phyloP scores from a whole-genome alignment of 495 filamentous ascomycete species.

The Daldinia vernicosa region DNA sequence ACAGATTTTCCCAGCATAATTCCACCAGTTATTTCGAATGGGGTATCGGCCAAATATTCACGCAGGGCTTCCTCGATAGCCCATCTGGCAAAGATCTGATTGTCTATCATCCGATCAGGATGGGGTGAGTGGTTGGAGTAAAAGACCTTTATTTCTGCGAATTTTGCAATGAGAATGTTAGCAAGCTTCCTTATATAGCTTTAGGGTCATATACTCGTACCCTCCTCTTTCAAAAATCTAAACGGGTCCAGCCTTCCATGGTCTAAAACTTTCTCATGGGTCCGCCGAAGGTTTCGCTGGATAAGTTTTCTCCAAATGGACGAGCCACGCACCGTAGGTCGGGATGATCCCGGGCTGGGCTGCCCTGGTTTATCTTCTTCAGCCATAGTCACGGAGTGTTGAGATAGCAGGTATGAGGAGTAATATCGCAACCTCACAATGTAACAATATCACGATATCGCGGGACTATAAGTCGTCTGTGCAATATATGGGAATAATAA shows the following conservation, averaged over 20 bases:
- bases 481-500: neutral
- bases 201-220: neutral
- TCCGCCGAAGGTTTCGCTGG: neutral
- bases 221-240: neutral
- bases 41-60: constrained; percentile 13
- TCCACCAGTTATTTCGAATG: constrained; percentile 26
- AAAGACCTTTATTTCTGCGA: constrained; percentile 25
- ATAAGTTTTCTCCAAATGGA: neutral
- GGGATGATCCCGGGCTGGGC: neutral
- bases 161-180: constrained; percentile 10
- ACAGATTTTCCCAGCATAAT: constrained; percentile 32
- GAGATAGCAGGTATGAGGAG: neutral
- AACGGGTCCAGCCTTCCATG: constrained; percentile 16
- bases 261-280: neutral
- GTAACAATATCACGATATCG: neutral
- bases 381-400: constrained; percentile 1
- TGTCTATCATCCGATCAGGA: constrained; percentile 2
- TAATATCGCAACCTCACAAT: neutral
- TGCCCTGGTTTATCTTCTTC: neutral
- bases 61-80: constrained; percentile 27
- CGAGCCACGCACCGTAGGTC: neutral
- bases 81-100: constrained; percentile 23
- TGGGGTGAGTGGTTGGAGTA: constrained; percentile 25
- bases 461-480: neutral
- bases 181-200: neutral